Evolutionary conservation across 1,284 basidiomycete species (phyloP), one percentile per base, ranked within the genome.

Genomic region (Fomitiporia mediterranea): DNA sequence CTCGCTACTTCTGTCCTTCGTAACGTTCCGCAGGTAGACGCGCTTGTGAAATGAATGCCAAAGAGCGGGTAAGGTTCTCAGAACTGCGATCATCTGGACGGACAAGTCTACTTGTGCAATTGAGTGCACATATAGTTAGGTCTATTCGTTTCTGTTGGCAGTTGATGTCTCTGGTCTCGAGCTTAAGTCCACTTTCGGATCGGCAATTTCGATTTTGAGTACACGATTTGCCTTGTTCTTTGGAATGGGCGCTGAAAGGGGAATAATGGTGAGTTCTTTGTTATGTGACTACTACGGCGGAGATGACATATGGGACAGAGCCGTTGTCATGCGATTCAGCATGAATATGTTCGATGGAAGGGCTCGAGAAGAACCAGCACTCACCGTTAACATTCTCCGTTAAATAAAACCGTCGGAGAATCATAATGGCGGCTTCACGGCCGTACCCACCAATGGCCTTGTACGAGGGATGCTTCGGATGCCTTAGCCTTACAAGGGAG

Each of bases 361-460:
- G 19, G 30, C 30, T 11, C 21, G 30, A 42, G 30, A 27, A 25
- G 15, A 50, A 13, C 25, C 11, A 9, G 6, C 27, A 68, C 80
- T 49, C 61, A 94, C 95, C 95, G 66, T 96, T 95, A 6, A 78
- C 76, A 69, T 99, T 99, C 69, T 98, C 94, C 0, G 92, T 95
- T 65, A 98, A 82, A 72, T 99, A 99, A 72, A 99, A 99, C 34
- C 89, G 81, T 7, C 97, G 86, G 19, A 99, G 74, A 39, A 97
- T 80, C 85, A 99, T 89, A 67, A 99, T 98, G 5, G 96, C 94
- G 60, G 97, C 93, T 66, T 98, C 93, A 34, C 95, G 80, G 59
- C 83, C 79, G 67, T 89, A 94, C 1, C 95, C 96, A 7, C 91
- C 89, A 13, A 77, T 77, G 0, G 94, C 93, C 46, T 74, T 72